These are phyloP conservation scores for Penicillium manginii DNA, from an alignment of 495 filamentous ascomycete species.

Conservation along the genomic window DNA sequence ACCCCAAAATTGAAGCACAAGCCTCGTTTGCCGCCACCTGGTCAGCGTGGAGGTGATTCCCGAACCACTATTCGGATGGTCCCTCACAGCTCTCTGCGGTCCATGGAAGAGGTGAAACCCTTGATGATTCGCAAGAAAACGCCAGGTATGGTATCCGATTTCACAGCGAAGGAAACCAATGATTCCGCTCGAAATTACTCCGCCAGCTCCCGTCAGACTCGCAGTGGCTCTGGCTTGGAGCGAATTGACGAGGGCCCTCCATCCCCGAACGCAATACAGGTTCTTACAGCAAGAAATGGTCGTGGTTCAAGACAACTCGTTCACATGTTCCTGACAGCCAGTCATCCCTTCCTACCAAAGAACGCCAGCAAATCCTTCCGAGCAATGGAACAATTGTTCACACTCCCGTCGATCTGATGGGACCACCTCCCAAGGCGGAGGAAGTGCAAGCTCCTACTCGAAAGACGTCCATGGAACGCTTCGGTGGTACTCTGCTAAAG, in stretches of 20 bases:
- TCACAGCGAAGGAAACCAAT: background rate
- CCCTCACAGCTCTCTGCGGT: slow-evolving; percentile 43
- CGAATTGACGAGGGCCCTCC: slow-evolving; percentile 37
- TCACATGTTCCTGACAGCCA: slow-evolving; percentile 46
- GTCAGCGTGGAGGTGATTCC: slow-evolving; percentile 24
- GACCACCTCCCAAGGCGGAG: background rate
- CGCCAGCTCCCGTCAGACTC: slow-evolving; percentile 21
- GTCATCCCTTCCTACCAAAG: slow-evolving; percentile 19
- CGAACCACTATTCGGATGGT: slow-evolving; percentile 53
- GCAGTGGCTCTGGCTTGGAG: slow-evolving; percentile 27
- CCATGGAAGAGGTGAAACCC: slow-evolving; percentile 47
- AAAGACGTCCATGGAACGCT: slow-evolving; percentile 33
- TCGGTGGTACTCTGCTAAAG: slow-evolving; percentile 33
- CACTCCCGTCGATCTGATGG: slow-evolving; percentile 7
- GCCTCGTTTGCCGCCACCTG: slow-evolving; percentile 28
- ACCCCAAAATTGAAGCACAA: slow-evolving; percentile 11
- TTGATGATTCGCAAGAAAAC: slow-evolving; percentile 61
- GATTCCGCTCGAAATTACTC: slow-evolving; percentile 18
- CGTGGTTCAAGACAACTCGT: slow-evolving; percentile 68
- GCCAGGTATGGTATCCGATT: slow-evolving; percentile 5
- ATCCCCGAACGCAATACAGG: slow-evolving; percentile 28
- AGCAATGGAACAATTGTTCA: slow-evolving; percentile 34
- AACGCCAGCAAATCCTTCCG: slow-evolving; percentile 25
- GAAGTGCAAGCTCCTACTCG: slow-evolving; percentile 12
- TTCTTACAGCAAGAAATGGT: slow-evolving; percentile 57